Evolutionary conservation across 2,329 filamentous ascomycete genomes (phyloP), one percentile per base, ranked within the genome.

Genomic region (Exophiala lecanii-corni): DNA sequence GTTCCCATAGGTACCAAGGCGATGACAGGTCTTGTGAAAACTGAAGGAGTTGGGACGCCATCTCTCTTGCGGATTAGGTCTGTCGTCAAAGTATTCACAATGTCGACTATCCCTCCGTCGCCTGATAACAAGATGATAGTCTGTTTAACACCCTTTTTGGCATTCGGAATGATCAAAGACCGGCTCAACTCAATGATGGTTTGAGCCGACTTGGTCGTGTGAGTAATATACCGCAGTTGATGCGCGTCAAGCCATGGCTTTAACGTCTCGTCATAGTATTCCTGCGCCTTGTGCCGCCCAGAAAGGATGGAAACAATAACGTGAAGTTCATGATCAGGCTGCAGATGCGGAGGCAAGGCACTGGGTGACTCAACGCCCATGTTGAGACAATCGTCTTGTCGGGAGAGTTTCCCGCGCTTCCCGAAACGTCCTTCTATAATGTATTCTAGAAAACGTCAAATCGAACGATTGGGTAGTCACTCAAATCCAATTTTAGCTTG

Each of bases 71-170:
- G 43, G 33, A 51, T 48, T 9, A 57, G 46, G 3, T 43, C 44
- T 28, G 26, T 44, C 50, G 61, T 35, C 57, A 84, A 71, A 2
- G 76, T 77, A 59, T 96, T 94, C 46, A 95, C 71, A 1, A 92
- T 70, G 55, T 97, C 91, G 13, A 89, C 76, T 2, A 94, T 64
- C 4, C 89, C 91, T 10, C 91, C 91, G 62, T 97, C 91, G 5
- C 91, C 91, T 36, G 85, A 91, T 4, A 96, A 72, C 9, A 97
- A 74, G 20, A 96, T 66, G 18, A 96, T 72, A 0, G 81, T 81
- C 58, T 82, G 77, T 9, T 60, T 54, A 4, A 65, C 51, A 1
- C 70, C 70, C 39, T 64, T 41, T 43, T 70, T 71, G 10, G 78
- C 78, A 26, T 60, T 59, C 2, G 69, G 65, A 9, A 77, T 63